Evolutionary conservation across 441 rosid species (phyloP), one percentile per base, ranked within the genome.

Genomic region (Euphorbia celastroides): DNA sequence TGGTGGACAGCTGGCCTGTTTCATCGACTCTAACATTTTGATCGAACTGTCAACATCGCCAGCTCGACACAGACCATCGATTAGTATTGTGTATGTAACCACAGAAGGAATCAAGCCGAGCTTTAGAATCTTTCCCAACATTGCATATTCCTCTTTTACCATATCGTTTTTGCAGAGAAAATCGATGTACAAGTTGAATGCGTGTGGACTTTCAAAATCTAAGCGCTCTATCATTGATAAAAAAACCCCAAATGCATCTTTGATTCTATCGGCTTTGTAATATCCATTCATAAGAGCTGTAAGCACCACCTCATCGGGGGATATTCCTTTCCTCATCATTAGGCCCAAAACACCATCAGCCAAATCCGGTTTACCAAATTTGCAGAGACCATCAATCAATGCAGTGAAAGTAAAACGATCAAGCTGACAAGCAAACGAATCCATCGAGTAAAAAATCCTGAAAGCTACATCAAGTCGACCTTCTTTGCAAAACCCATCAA

Each of bases 231-330:
- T 59, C 74, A 80, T 76, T 44, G 72, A 75, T 50, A 71, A 77
- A 19, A 77, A 50, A 44, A 83, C 70, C 67, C 61, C 64, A 50
- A 72, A 62, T 14, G 84, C 87, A 16, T 75, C 73, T 23, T 59
- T 44, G 34, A 64, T 75, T 62, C 70, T 73, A 59, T 80, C 75
- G 7, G 34, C 60, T 67, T 67, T 80, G 72, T 81, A 80, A 73
- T 66, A 79, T 7, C 84, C 87, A 80, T 80, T 78, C 20, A 77
- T 71, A 64, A 83, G 84, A 57, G 77, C 72, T 3, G 86, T 80
- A 62, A 77, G 60, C 20, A 77, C 74, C 51, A 80, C 78, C 77
- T 83, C 83, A 77, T 83, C 87, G 5, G 72, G 31, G 23, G 28
- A 32, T 46, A 78, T 78, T 44, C 83, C 81, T 62, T 72, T 75